phyloP scores from a whole-genome alignment of 345 rosid species.

The Cardamine occulta region DNA sequence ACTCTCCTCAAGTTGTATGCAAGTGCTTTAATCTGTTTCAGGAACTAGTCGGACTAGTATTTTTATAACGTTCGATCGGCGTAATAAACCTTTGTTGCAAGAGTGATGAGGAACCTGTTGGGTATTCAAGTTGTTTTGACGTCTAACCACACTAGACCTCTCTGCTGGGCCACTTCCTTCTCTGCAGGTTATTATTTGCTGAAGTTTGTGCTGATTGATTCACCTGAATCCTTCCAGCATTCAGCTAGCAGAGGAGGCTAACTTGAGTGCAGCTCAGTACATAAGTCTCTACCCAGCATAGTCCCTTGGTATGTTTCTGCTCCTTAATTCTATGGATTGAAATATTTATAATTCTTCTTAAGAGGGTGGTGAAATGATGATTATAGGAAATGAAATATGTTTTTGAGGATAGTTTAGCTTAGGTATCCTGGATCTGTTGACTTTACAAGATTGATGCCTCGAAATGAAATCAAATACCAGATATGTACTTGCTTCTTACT shows the following conservation, averaged over 20 bases:
- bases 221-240: not conserved
- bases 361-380: not conserved
- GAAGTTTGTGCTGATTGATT: not conserved
- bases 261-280: not conserved
- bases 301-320: constrained; percentile 32
- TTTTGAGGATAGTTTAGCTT: not conserved
- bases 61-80: not conserved
- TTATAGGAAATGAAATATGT: not conserved
- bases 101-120: not conserved
- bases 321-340: not conserved
- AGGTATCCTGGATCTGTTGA: not conserved
- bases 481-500: constrained; percentile 8
- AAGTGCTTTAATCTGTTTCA: not conserved
- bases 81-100: not conserved
- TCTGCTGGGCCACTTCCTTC: constrained; percentile 2
- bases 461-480: constrained; percentile 14
- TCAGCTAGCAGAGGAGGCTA: constrained; percentile 1
- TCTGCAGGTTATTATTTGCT: constrained; percentile 2
- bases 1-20: constrained; percentile 5
- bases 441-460: constrained; percentile 28
- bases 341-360: not conserved
- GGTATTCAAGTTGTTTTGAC: not conserved
- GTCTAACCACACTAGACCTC: not conserved
- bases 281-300: not conserved
- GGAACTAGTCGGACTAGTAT: not conserved